phyloP scores from a whole-genome alignment of 2,329 filamentous ascomycete species.

The Ceratocystis cubensis region DNA sequence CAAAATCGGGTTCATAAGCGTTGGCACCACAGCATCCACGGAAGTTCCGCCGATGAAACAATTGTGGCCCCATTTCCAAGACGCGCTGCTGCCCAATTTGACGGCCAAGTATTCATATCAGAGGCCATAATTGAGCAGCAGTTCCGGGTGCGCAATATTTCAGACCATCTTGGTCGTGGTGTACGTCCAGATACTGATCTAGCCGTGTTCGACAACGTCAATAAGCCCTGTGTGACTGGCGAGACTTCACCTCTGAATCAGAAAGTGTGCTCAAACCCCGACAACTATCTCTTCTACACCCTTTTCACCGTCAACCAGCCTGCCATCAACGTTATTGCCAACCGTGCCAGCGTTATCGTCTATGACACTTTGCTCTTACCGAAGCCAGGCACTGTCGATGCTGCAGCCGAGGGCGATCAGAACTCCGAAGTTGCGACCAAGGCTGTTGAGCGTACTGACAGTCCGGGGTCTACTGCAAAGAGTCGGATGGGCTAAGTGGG shows the following conservation, averaged over 20 bases:
- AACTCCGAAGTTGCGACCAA: neutral
- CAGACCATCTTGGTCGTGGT: conserved; percentile 36
- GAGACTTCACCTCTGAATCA: conserved; percentile 20
- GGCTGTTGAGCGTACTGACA: neutral
- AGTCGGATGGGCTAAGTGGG: neutral
- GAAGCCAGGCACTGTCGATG: conserved; percentile 25
- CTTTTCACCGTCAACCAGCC: conserved; percentile 33
- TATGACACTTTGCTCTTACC: conserved; percentile 12
- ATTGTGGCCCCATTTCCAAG: conserved; percentile 29
- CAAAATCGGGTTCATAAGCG: conserved; percentile 21
- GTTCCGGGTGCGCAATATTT: conserved; percentile 32
- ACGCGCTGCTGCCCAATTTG: conserved; percentile 34
- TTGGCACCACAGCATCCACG: conserved; percentile 20
- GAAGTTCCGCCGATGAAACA: conserved; percentile 22
- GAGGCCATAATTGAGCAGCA: conserved; percentile 38
- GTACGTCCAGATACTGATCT: conserved; percentile 26
- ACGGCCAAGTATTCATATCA: conserved; percentile 32
- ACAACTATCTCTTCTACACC: conserved; percentile 41
- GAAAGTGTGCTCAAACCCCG: conserved; percentile 32
- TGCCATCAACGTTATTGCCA: conserved; percentile 18
- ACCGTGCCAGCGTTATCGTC: conserved; percentile 9
- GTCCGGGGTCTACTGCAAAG: neutral
- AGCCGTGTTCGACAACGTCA: conserved; percentile 33
- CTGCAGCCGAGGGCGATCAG: neutral
- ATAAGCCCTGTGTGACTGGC: conserved; percentile 32